phyloP scores from a whole-genome alignment of 1,284 basidiomycete species.

The Grifola frondosa region DNA sequence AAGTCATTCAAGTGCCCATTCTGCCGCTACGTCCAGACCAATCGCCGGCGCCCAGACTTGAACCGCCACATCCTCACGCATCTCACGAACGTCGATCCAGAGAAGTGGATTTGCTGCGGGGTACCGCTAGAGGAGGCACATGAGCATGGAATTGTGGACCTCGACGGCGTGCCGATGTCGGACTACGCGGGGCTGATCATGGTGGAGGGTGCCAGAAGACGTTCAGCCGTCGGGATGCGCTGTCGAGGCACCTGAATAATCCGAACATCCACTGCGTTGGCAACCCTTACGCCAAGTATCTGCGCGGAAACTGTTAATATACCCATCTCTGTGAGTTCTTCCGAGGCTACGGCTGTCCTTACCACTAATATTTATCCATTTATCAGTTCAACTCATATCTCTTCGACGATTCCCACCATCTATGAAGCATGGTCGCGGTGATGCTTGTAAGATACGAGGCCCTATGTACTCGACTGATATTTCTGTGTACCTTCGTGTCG shows the following conservation, averaged over 20 bases:
- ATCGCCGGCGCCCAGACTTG: slow-evolving; percentile 50
- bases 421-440: no score
- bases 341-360: no score
- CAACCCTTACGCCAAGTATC: slow-evolving; percentile 8
- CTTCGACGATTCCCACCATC: no score
- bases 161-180: slow-evolving; percentile 32
- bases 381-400: no score
- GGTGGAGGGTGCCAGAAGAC: slow-evolving; percentile 48
- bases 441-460: no score
- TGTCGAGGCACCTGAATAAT: slow-evolving; percentile 54
- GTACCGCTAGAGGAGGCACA: slow-evolving; percentile 38
- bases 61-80: slow-evolving; percentile 55
- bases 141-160: slow-evolving; percentile 21
- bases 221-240: slow-evolving; percentile 56
- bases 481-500: no score
- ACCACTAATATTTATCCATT: no score
- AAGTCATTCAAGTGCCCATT: slow-evolving; percentile 8
- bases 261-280: slow-evolving; percentile 40
- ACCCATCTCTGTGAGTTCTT: no score
- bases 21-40: slow-evolving; percentile 29
- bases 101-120: slow-evolving; percentile 40
- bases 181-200: slow-evolving; percentile 35
- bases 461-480: no score
- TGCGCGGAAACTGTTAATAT: background rate
- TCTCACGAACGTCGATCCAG: slow-evolving; percentile 32